Conservation (phyloP, 2,329 filamentous ascomycete species). For the Neocucurbitaria cava region DNA sequence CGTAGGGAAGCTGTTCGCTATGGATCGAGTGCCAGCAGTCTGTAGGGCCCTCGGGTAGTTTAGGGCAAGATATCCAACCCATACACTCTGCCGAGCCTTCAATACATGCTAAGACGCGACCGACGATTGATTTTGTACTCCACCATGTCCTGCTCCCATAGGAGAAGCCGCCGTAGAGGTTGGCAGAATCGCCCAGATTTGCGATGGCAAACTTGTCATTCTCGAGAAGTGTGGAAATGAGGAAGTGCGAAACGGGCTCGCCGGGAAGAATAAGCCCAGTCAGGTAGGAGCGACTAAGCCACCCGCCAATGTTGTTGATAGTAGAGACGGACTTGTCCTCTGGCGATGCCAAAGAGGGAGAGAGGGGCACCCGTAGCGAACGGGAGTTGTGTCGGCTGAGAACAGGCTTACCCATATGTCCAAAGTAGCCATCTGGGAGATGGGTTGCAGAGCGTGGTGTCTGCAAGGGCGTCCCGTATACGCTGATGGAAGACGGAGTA, state of each 20-base stretch:
- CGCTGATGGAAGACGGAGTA: constrained; percentile 41
- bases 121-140: constrained; percentile 64
- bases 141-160: constrained; percentile 61
- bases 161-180: constrained; percentile 63
- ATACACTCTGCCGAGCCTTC: constrained; percentile 58
- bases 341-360: constrained; percentile 20
- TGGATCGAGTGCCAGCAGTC: constrained; percentile 61
- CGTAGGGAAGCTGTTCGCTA: constrained; percentile 38
- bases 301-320: constrained; percentile 54
- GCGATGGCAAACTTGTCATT: constrained; percentile 59
- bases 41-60: constrained; percentile 49
- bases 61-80: constrained; percentile 60
- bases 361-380: constrained; percentile 41
- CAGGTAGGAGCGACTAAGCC: constrained; percentile 63
- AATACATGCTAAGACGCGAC: constrained; percentile 58
- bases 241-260: constrained; percentile 59
- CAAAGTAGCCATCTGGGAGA: constrained; percentile 45
- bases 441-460: constrained; percentile 42
- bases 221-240: constrained; percentile 64
- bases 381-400: constrained; percentile 36
- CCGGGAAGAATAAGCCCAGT: constrained; percentile 63
- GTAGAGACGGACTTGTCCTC: constrained; percentile 17
- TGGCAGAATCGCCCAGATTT: constrained; percentile 58
- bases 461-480: constrained; percentile 48
- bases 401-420: constrained; percentile 32